These are phyloP conservation scores for Hanseniaspora lachancei DNA, from an alignment of 805 yeast species.

Conservation along the genomic window DNA sequence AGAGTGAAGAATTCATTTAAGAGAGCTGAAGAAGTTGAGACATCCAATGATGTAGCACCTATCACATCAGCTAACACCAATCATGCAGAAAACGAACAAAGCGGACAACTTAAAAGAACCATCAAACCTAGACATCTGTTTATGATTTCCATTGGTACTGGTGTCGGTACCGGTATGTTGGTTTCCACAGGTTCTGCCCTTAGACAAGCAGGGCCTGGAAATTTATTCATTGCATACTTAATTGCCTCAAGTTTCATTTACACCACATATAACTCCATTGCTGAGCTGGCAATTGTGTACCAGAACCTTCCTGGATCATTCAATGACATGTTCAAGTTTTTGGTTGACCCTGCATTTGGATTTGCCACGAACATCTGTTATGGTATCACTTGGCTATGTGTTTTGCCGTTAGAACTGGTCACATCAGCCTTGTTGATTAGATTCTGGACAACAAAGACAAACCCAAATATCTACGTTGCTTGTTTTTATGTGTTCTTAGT, in stretches of 20 bases:
- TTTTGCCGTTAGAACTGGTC: constrained; percentile 52
- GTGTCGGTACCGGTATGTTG: constrained; percentile 63
- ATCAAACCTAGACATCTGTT: constrained; percentile 44
- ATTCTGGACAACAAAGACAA: constrained; percentile 38
- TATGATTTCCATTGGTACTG: constrained; percentile 64
- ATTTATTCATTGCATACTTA: constrained; percentile 43
- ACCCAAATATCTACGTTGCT: constrained; percentile 45
- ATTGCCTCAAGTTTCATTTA: constrained; percentile 50
- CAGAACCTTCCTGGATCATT: constrained; percentile 48
- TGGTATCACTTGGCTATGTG: constrained; percentile 49
- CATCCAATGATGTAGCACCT: constrained; percentile 23
- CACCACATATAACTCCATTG: constrained; percentile 48
- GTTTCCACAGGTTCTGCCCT: constrained; percentile 55
- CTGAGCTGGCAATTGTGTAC: constrained; percentile 56
- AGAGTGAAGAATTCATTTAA: constrained; percentile 25
- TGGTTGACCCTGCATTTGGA: constrained; percentile 56
- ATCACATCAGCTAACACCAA: constrained; percentile 25
- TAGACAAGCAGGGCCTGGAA: constrained; percentile 50
- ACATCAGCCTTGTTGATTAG: constrained; percentile 46
- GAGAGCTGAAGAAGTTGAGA: constrained; percentile 25
- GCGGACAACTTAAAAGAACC: constrained; percentile 31
- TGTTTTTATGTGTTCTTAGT: constrained; percentile 40
- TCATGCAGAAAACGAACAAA: constrained; percentile 28
- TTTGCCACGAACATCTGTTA: constrained; percentile 67
- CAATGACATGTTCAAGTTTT: constrained; percentile 45